Base-by-base conservation (phyloP, 1,284 basidiomycete genomes). In the Termitomyces sp. region DNA sequence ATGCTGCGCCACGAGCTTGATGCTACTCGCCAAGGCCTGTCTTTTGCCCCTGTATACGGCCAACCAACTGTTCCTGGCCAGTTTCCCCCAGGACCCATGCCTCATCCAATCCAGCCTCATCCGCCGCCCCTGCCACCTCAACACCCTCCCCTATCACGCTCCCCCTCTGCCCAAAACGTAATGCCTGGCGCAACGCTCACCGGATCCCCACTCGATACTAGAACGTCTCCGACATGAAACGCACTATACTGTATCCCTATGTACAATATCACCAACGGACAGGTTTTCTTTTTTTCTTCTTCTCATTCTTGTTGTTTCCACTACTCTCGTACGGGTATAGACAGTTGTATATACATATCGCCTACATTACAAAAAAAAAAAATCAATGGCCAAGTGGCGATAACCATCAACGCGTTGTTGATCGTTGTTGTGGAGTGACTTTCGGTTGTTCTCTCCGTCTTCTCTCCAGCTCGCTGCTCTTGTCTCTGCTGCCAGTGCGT, bases 1-100 rank as follows among this genome's bases (percentile, higher is more conserved):
- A 76, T 83, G 66, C 71, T 92, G 55, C 78, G 88, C 59, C 83
- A 86, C 61, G 91, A 93, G 66, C 63, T 91, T 46, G 86, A 89
- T 40, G 70, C 73, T 43, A 65, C 80, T 54, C 85, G 86, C 44
- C 76, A 81, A 65, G 84, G 80, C 33, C 64, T 79, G 14, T 68
- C 78, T 0, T 83, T 80, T 55, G 68, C 72, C 54, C 68, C 79
- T 45, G 72, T 81, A 14, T 86, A 83, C 64, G 71, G 71, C 21
- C 80, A 81, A 39, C 66, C n/a, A n/a, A n/a, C n/a, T n/a, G n/a
- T n/a, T n/a, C n/a, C 72, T 18, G 70, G 71, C 11, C 70, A 72
- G 57, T 78, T 70, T 47, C 64, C 71, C 28, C 68, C 72, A 24
- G 72, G 72, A n/a, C 39, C 70, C 7, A 64, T 75, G 53, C 74